Conservation (phyloP, 208 protist genomes). For the Acanthamoeba sp. region DNA sequence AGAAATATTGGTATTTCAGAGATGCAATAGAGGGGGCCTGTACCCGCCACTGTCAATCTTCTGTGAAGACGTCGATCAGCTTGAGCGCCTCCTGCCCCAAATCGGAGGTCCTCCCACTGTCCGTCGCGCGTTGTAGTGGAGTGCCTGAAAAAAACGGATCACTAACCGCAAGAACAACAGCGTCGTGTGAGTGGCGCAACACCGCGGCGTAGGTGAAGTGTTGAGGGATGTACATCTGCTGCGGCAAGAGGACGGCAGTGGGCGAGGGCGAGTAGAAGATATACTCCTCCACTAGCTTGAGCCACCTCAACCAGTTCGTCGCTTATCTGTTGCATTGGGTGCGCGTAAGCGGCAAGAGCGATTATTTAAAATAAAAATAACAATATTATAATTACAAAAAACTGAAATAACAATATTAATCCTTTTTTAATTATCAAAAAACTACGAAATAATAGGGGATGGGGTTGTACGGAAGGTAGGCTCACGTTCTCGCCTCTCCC, state of each 20-base stretch:
- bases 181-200: not conserved
- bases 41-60: conserved; percentile 63
- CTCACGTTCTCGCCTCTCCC: conserved; percentile 20
- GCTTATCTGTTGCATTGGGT: conserved; percentile 7
- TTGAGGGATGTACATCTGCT: not conserved
- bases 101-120: conserved; percentile 71
- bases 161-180: not conserved
- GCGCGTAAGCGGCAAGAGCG: too few relatives aligned
- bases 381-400: too few relatives aligned
- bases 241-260: not conserved
- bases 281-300: conserved; percentile 69
- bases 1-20: not conserved
- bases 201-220: not conserved
- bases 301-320: conserved; percentile 53
- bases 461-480: not conserved
- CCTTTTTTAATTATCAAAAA: not conserved
- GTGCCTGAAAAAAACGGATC: conserved; percentile 56
- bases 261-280: conserved; percentile 57
- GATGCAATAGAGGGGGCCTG: not conserved
- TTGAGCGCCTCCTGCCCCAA: conserved; percentile 63
- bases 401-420: too few relatives aligned
- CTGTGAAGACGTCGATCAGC: conserved; percentile 27
- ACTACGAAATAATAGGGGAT: not conserved
- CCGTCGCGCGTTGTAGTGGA: conserved; percentile 64
- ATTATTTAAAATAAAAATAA: too few relatives aligned